Percentiles rank a stretch among this genome's conserved stretches.
Evolutionary conservation across 2,329 filamentous ascomycete species (phyloP).

Genomic region (Paecilomyces formosus): DNA sequence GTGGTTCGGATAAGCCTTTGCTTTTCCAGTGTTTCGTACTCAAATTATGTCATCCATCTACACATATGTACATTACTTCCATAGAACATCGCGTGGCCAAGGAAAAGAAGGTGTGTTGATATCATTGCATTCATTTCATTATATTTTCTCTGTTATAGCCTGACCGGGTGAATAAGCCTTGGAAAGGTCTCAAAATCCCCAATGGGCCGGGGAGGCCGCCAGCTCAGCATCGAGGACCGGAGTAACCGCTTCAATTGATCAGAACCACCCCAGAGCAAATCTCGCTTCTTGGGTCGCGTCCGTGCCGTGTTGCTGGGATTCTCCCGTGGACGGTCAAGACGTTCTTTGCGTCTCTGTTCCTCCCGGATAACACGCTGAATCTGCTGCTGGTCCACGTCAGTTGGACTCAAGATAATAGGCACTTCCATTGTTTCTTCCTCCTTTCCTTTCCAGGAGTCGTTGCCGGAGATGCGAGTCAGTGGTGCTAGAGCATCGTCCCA

Average conservation of each 20-base stretch:
- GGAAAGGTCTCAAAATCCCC: background rate
- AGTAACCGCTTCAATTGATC: slow-evolving; percentile 26
- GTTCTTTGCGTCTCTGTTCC: slow-evolving; percentile 11
- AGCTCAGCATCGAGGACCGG: slow-evolving; percentile 17
- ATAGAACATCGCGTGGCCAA: background rate
- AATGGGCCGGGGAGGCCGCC: slow-evolving; percentile 8
- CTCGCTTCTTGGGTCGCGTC: slow-evolving; percentile 16
- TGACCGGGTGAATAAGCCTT: background rate
- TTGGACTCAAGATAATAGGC: slow-evolving; percentile 28
- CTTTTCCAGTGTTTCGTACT: background rate
- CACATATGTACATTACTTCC: background rate
- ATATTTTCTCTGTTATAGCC: background rate
- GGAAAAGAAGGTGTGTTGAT: background rate
- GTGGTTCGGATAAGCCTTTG: slow-evolving; percentile 14
- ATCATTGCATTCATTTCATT: background rate
- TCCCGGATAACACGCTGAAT: slow-evolving; percentile 20
- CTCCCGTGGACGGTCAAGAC: slow-evolving; percentile 11
- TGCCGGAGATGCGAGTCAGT: slow-evolving; percentile 41
- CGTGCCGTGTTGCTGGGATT: slow-evolving; percentile 1
- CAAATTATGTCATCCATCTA: no score
- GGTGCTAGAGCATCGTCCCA: slow-evolving; percentile 81
- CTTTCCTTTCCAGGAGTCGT: slow-evolving; percentile 31
- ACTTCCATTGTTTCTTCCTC: slow-evolving; percentile 33
- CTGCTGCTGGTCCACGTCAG: slow-evolving; percentile 12
- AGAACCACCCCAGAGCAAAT: slow-evolving; percentile 19